phyloP scores from a whole-genome alignment of 1,284 basidiomycete genomes.

The Rhodotorula sp. region DNA sequence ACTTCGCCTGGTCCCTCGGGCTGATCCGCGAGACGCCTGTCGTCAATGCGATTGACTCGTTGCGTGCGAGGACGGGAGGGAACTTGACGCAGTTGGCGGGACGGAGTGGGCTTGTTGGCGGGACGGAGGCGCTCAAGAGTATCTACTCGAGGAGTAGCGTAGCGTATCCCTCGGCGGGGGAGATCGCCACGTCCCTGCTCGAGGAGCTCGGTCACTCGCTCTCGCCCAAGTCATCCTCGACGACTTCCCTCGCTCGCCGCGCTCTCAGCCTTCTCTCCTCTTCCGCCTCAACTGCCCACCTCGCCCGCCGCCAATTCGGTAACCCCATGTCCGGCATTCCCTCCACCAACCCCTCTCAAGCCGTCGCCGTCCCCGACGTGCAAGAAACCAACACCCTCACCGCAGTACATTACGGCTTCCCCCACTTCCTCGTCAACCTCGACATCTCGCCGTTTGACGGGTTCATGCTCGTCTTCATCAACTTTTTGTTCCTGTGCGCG shows the following conservation, averaged over 20 bases:
- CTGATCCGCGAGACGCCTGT: constrained; percentile 68
- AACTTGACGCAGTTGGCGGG: constrained; percentile 60
- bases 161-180: constrained; percentile 54
- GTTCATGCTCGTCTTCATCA: constrained; percentile 43
- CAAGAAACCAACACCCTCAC: constrained; percentile 29
- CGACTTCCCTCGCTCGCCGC: background rate
- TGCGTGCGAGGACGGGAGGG: constrained; percentile 79
- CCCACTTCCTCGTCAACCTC: constrained; percentile 26
- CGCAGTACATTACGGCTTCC: constrained; percentile 22
- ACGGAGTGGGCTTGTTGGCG: constrained; percentile 56
- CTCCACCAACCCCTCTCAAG: background rate
- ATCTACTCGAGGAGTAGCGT: constrained; percentile 21
- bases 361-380: constrained; percentile 36
- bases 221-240: background rate
- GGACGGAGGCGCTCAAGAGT: constrained; percentile 28
- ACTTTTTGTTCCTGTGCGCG: constrained; percentile 39
- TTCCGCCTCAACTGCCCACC: background rate
- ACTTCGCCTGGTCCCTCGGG: constrained; percentile 86
- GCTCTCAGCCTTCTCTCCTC: background rate
- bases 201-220: constrained; percentile 41
- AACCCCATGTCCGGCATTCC: background rate
- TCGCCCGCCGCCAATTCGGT: background rate
- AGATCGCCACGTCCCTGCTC: constrained; percentile 43
- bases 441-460: constrained; percentile 41
- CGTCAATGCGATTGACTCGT: constrained; percentile 73